Evolutionary conservation across 331 rosid species (phyloP).

Genomic region (Spiraea crenata): DNA sequence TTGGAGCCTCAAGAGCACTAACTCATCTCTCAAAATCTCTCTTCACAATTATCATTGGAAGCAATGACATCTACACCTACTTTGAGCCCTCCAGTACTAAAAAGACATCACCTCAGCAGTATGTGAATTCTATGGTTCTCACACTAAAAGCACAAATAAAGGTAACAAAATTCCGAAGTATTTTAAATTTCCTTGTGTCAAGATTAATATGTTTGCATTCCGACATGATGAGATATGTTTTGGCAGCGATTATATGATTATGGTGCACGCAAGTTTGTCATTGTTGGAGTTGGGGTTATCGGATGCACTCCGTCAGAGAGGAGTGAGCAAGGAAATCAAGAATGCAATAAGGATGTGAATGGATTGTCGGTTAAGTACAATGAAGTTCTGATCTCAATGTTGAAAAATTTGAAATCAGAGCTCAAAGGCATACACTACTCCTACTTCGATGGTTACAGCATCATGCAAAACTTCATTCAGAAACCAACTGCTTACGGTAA

Average conservation of each 20-base stretch:
- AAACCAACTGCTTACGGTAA: slow-evolving; percentile 56
- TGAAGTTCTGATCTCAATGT: slow-evolving; percentile 43
- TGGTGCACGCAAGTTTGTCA: slow-evolving; percentile 67
- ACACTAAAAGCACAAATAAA: slow-evolving; percentile 55
- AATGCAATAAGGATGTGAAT: slow-evolving; percentile 51
- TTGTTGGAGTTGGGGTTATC: slow-evolving; percentile 52
- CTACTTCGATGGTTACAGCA: slow-evolving; percentile 57
- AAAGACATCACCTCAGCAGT: slow-evolving; percentile 50
- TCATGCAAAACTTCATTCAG: slow-evolving; percentile 42
- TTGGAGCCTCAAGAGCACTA: slow-evolving; percentile 32
- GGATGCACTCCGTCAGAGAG: slow-evolving; percentile 75
- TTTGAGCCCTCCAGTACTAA: slow-evolving; percentile 40
- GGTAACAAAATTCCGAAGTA: slow-evolving; percentile 30
- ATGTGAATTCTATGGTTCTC: slow-evolving; percentile 44
- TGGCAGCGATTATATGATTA: slow-evolving; percentile 50
- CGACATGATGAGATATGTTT: no score
- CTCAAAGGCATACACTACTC: slow-evolving; percentile 46
- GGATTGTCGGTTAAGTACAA: slow-evolving; percentile 44
- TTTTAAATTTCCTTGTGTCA: no score
- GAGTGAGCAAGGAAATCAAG: slow-evolving; percentile 32
- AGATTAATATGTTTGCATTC: no score
- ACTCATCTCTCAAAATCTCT: slow-evolving; percentile 60
- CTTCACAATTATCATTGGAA: slow-evolving; percentile 54
- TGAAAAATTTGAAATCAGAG: slow-evolving; percentile 44
- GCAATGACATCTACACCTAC: slow-evolving; percentile 75